Conservation (phyloP, 176 grass and related monocot genomes). For the Juncus effusus region DNA sequence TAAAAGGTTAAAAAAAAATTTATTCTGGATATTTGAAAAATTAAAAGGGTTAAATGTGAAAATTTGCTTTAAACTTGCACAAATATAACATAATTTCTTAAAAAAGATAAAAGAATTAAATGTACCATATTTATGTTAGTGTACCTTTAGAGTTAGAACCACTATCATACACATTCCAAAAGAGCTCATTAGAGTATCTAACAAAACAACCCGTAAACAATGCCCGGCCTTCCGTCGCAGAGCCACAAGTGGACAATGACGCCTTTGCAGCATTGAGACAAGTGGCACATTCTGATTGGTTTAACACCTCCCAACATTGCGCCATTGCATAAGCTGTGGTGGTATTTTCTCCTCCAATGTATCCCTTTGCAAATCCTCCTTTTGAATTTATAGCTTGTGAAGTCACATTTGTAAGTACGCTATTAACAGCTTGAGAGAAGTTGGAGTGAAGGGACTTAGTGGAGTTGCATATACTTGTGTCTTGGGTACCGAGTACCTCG, state of each 20-base stretch:
- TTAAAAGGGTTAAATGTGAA: background rate
- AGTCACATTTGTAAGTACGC: slow-evolving; percentile 22
- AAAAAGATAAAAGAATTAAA: no score
- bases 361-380: slow-evolving; percentile 46
- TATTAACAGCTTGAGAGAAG: slow-evolving; percentile 40
- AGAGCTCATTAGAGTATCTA: slow-evolving; percentile 51
- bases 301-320: slow-evolving; percentile 73
- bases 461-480: slow-evolving; percentile 1
- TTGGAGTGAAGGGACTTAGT: slow-evolving; percentile 22
- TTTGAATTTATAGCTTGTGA: slow-evolving; percentile 11
- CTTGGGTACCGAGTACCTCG: slow-evolving; percentile 34
- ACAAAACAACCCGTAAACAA: slow-evolving; percentile 69
- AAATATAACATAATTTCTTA: background rate
- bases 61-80: no score
- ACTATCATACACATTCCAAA: slow-evolving; percentile 55
- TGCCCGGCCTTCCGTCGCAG: slow-evolving; percentile 60
- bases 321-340: slow-evolving; percentile 52
- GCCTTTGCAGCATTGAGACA: slow-evolving; percentile 54
- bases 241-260: slow-evolving; percentile 37
- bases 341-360: background rate
- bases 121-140: background rate
- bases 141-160: slow-evolving; percentile 37
- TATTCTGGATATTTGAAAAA: background rate
- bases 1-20: background rate
- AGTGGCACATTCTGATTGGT: slow-evolving; percentile 38